These are phyloP conservation scores for Schoenoplectus triqueter DNA, from an alignment of 202 grass and related monocot species.

Conservation along the genomic window DNA sequence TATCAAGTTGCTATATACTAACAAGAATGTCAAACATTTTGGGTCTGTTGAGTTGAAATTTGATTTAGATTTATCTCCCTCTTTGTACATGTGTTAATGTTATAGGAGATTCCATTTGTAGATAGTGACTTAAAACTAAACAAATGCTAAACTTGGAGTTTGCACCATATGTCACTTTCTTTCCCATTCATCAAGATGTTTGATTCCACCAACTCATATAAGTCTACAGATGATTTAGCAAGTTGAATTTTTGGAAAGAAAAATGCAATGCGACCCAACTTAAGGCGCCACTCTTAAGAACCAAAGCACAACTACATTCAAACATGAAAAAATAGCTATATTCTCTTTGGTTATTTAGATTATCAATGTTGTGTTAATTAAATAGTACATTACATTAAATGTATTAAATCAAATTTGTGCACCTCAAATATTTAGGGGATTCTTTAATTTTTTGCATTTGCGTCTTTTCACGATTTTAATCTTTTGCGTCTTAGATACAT, in stretches of 20 bases:
- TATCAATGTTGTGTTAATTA: too few species aligned
- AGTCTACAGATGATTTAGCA: slow-evolving; percentile 28
- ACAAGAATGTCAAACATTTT: slow-evolving; percentile 36
- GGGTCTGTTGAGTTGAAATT: slow-evolving; percentile 18
- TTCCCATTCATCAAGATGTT: slow-evolving; percentile 31
- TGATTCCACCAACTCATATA: slow-evolving; percentile 40
- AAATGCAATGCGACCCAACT: slow-evolving; percentile 2
- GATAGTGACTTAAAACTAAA: slow-evolving; percentile 26
- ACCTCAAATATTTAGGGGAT: too few species aligned
- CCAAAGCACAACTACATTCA: background rate
- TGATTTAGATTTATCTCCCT: slow-evolving; percentile 23
- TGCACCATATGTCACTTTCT: slow-evolving; percentile 29
- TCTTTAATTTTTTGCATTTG: too few species aligned
- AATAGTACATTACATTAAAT: too few species aligned
- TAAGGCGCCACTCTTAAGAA: background rate
- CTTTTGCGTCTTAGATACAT: too few species aligned
- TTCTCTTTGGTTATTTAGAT: too few species aligned
- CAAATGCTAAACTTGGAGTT: slow-evolving; percentile 32
- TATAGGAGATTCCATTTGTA: slow-evolving; percentile 33
- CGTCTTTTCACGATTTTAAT: too few species aligned
- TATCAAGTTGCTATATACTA: background rate
- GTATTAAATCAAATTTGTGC: too few species aligned
- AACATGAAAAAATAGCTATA: too few species aligned
- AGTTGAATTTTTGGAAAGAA: slow-evolving; percentile 21
- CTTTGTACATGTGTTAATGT: slow-evolving; percentile 17